Base-by-base conservation (phyloP, 352 stramenopile species). In the Phytophthora citrophthora region DNA sequence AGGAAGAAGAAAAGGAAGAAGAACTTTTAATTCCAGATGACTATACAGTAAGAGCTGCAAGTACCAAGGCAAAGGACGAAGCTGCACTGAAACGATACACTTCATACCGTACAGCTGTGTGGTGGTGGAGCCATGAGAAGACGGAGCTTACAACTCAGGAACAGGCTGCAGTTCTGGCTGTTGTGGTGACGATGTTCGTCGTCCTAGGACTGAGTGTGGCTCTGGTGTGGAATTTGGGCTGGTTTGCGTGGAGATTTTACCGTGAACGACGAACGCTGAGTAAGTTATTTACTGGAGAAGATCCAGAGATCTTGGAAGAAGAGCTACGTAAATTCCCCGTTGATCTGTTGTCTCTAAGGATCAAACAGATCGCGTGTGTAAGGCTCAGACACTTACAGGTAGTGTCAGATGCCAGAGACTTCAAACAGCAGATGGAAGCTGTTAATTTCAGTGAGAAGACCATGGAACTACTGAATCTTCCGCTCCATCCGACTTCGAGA, bases 111-210 rank as follows among this genome's bases (percentile, higher is more conserved):
- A 81, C 69, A 1, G 67, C 68, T 6, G 55, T 71, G 54, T 84
- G 72, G 72, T 77, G 68, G 66, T 86, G 77, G 79, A 86, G 53
- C 27, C 63, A 64, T 11, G 64, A 68, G 18, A 83, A 79, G 46
- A 61, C 76, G 27, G 77, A 90, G 60, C 66, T 92, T 29, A 77
- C 79, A 41, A 65, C 68, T 7, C 71, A 89, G 56, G 83, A 92
- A 51, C 77, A 90, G 40, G 70, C 76, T 32, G 76, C 72, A 10
- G 83, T 90, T 52, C 50, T 92, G 43, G 78, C 79, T 0, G 72
- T 83, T 6, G 80, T 90, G 47, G 52, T 89, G 12, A 76, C 70
- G 8, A 67, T 70, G 9, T 29, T 90, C 7, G 55, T 57, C 13
- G 27, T 86, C 1, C n/a, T 88, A 9, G 73, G 61, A 8, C 70